These are phyloP conservation scores for Hemisphaericaspora nanyangensis DNA, from an alignment of 805 yeast genomes.

Conservation along the genomic window DNA sequence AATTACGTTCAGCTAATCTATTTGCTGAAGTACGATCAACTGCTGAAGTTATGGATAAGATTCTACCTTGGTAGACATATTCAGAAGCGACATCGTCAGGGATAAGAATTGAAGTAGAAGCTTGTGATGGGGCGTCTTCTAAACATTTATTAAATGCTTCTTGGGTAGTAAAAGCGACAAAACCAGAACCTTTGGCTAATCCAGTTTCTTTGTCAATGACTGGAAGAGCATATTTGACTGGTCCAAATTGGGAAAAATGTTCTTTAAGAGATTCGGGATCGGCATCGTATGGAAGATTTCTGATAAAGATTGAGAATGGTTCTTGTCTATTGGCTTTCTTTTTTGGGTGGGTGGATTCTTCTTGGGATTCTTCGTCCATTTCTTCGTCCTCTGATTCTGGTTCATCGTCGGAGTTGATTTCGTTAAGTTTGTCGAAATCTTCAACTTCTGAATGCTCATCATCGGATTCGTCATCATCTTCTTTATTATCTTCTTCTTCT, in stretches of 20 bases:
- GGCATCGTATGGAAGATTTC: constrained; percentile 94
- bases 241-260: constrained; percentile 80
- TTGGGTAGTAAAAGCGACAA: constrained; percentile 74
- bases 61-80: constrained; percentile 91
- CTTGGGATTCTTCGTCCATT: constrained; percentile 19
- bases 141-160: constrained; percentile 67
- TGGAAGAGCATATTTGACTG: constrained; percentile 88
- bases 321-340: constrained; percentile 60
- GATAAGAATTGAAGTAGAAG: constrained; percentile 62
- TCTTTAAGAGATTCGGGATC: constrained; percentile 71
- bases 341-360: constrained; percentile 22
- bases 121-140: constrained; percentile 70
- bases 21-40: constrained; percentile 84
- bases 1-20: constrained; percentile 66
- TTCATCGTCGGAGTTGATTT: constrained; percentile 31
- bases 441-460: constrained; percentile 31
- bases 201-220: constrained; percentile 85
- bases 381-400: constrained; percentile 23
- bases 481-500: constrained; percentile 30
- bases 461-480: constrained; percentile 27
- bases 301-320: constrained; percentile 71
- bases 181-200: constrained; percentile 89
- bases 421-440: constrained; percentile 26
- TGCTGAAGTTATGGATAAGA: constrained; percentile 77
- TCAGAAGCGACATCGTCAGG: constrained; percentile 89